Evolutionary conservation across 352 stramenopile genomes (phyloP).

Genomic region (Pythium rishiriense): DNA sequence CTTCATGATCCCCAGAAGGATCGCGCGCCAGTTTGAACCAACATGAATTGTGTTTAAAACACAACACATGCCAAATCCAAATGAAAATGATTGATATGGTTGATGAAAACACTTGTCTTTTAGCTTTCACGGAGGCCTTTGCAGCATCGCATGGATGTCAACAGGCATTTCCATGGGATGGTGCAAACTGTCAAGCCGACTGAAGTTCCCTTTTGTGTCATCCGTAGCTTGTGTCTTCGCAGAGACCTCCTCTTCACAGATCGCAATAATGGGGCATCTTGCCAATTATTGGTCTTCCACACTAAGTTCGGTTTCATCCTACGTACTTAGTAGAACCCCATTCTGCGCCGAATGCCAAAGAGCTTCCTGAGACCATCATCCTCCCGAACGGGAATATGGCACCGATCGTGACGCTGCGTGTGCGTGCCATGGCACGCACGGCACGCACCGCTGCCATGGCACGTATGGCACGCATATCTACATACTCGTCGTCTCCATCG

Average conservation of each 20-base stretch:
- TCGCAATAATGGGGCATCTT: too few relatives aligned
- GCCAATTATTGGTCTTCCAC: too few relatives aligned
- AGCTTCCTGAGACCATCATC: too few relatives aligned
- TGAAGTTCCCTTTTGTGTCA: too few relatives aligned
- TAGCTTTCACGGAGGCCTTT: not conserved
- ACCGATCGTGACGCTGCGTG: too few relatives aligned
- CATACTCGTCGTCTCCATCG: not conserved
- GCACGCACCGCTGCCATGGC: not conserved
- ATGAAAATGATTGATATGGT: not conserved
- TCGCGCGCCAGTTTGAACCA: not conserved
- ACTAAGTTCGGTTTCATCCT: too few relatives aligned
- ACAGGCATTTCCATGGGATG: not conserved
- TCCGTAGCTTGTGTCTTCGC: too few relatives aligned
- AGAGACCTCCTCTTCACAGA: too few relatives aligned
- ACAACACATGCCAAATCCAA: not conserved
- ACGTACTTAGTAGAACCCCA: too few relatives aligned
- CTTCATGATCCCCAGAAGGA: constrained; percentile 1
- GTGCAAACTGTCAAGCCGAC: not conserved
- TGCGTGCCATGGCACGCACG: not conserved
- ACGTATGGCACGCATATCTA: not conserved
- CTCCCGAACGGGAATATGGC: too few relatives aligned
- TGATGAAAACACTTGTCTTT: not conserved
- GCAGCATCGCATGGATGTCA: not conserved
- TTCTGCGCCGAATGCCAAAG: constrained; percentile 8
- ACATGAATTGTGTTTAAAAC: not conserved